phyloP scores from a whole-genome alignment of 768 basidiomycete species.

The Leccinum barrowsii region DNA sequence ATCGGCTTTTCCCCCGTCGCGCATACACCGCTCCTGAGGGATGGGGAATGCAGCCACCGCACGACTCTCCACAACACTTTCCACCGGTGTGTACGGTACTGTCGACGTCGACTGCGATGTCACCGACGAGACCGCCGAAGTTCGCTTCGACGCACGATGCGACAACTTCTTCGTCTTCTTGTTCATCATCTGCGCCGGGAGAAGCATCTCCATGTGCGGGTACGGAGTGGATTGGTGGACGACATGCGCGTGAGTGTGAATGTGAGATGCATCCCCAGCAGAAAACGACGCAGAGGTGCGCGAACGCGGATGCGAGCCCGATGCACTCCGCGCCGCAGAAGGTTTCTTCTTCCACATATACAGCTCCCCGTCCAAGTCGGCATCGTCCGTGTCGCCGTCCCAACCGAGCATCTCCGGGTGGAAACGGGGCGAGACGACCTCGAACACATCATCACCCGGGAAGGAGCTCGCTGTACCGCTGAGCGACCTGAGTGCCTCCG shows the following conservation, averaged over 20 bases:
- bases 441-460: conserved; percentile 42
- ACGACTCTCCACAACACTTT: no score
- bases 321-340: conserved; percentile 33
- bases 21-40: neutral
- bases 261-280: conserved; percentile 16
- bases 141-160: no score
- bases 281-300: conserved; percentile 53
- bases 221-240: conserved; percentile 27
- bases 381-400: conserved; percentile 40
- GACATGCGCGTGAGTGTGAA: conserved; percentile 24
- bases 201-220: conserved; percentile 26
- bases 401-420: conserved; percentile 11
- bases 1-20: no score
- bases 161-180: no score
- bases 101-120: no score
- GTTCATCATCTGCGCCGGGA: conserved; percentile 4
- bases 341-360: conserved; percentile 43
- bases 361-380: conserved; percentile 49
- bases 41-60: no score
- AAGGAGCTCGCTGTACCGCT: conserved; percentile 21
- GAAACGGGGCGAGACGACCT: neutral
- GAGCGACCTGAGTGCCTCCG: conserved; percentile 30
- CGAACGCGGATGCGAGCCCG: conserved; percentile 55
- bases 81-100: no score
- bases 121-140: no score